phyloP scores from a whole-genome alignment of 2,329 filamentous ascomycete genomes.

The Neophaeococcomyces aloes region DNA sequence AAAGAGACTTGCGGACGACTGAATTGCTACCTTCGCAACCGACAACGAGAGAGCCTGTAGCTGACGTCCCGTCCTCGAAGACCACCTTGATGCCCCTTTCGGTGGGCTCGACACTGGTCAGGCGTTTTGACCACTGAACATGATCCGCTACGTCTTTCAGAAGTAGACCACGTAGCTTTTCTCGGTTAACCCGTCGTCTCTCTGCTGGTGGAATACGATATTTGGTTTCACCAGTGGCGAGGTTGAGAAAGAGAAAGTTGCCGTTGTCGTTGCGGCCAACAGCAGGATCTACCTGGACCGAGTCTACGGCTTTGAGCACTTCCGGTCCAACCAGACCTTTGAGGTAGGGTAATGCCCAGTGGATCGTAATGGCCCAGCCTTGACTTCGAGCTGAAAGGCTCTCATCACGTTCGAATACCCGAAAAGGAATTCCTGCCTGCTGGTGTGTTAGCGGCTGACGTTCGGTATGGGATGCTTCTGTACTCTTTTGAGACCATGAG shows the following conservation, averaged over 20 bases:
- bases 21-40: conserved; percentile 25
- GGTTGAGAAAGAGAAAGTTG: conserved; percentile 24
- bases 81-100: conserved; percentile 4
- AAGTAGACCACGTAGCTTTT: conserved; percentile 24
- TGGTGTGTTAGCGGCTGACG: no score
- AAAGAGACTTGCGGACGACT: conserved; percentile 15
- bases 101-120: conserved; percentile 7
- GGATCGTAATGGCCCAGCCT: conserved; percentile 27
- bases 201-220: conserved; percentile 25
- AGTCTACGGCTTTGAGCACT: conserved; percentile 20
- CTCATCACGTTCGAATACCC: conserved; percentile 25
- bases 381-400: not conserved
- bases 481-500: conserved; percentile 28
- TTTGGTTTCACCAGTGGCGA: conserved; percentile 23
- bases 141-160: conserved; percentile 22
- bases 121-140: conserved; percentile 23
- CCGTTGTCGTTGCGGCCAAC: conserved; percentile 22
- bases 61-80: conserved; percentile 18
- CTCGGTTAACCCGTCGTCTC: conserved; percentile 23
- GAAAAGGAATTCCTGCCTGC: conserved; percentile 25
- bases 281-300: conserved; percentile 22
- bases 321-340: conserved; percentile 19
- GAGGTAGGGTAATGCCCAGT: conserved; percentile 23
- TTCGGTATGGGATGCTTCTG: no score
- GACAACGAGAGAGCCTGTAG: conserved; percentile 18